Base-by-base conservation (phyloP, 1,284 basidiomycete species). In the Cryptococcus depauperatus region DNA sequence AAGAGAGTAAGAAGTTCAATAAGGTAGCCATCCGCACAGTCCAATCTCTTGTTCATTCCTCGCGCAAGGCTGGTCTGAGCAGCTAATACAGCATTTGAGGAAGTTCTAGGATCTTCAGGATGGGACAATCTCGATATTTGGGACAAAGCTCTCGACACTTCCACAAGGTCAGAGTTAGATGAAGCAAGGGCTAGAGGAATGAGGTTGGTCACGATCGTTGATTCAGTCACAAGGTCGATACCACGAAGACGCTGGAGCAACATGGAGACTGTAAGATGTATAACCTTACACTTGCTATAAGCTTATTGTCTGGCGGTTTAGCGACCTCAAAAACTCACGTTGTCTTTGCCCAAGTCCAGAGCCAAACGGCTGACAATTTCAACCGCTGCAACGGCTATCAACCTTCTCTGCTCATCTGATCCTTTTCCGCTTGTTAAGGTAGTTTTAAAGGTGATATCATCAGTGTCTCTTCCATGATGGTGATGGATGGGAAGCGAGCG, bases 301-400 rank as follows among this genome's bases (percentile, higher is more conserved):
- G n/a, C n/a, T n/a, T n/a, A n/a, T n/a, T n/a, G n/a, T n/a, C n/a
- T n/a, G n/a, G n/a, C n/a, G n/a, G n/a, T n/a, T n/a, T n/a, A 37
- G n/a, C n/a, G n/a, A n/a, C n/a, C n/a, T n/a, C n/a, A n/a, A n/a
- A 10, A 19, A 52, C 69, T 55, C 43, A 85, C 84, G 70, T 91
- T 86, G 58, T 88, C 84, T 43, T 79, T 77, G 39, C 79, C 74
- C 55, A 90, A 88, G 68, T 90, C 86, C 9, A 91, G 69, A 0
- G 88, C 85, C 18, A 93, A 75, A 23, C 81, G 77, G 0, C 88
- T 83, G 2, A 91, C 86, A 3, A 91, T 84, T 8, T 85, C 85
- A 42, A 96, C 89, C 2, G 90, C 91, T 56, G 84, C 91, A 44
- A 88, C 89, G 5, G 85, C 85, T 45, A 93, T 82, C 16, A 89